Conservation (phyloP, 371 early-diverging fungal genomes). For the Syncephalastrum contaminatum region DNA sequence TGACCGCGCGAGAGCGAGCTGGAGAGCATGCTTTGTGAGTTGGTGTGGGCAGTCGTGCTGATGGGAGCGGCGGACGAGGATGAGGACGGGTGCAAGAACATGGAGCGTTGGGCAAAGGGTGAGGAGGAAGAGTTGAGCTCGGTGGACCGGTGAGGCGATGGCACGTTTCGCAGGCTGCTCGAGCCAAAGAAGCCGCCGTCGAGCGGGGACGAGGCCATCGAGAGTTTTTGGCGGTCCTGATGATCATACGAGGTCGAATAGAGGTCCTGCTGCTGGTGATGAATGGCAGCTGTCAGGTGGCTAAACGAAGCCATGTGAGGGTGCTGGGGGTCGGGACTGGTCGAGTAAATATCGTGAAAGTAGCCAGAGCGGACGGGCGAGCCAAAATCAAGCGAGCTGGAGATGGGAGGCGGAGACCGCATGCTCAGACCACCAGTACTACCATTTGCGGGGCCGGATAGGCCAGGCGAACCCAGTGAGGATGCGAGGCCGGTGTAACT, state of each 20-base stretch:
- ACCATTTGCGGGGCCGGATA: too few relatives aligned
- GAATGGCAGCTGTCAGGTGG: conserved; percentile 10
- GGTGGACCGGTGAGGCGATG: background rate
- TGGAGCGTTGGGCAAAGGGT: conserved; percentile 12
- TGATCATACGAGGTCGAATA: background rate
- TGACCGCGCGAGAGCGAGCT: conserved; percentile 13
- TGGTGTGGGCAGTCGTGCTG: background rate
- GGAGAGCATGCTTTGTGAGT: conserved; percentile 7
- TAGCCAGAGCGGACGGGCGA: conserved; percentile 1
- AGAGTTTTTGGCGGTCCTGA: background rate
- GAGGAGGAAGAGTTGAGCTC: conserved; percentile 4
- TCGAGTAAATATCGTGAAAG: conserved; percentile 12
- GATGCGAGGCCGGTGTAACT: background rate
- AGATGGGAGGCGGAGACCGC: conserved; percentile 10
- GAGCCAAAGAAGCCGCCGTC: background rate
- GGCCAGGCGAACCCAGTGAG: too few relatives aligned
- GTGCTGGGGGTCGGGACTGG: conserved; percentile 12
- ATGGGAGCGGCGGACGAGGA: conserved; percentile 11
- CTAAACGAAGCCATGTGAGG: conserved; percentile 2
- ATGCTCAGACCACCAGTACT: background rate
- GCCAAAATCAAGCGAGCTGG: conserved; percentile 18
- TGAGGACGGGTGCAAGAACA: conserved; percentile 11
- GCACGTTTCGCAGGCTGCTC: background rate
- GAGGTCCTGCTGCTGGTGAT: conserved; percentile 10
- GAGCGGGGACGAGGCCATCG: background rate